These are phyloP conservation scores for Solanum megistacrolobum DNA, from an alignment of 257 asterid species.

Conservation along the genomic window DNA sequence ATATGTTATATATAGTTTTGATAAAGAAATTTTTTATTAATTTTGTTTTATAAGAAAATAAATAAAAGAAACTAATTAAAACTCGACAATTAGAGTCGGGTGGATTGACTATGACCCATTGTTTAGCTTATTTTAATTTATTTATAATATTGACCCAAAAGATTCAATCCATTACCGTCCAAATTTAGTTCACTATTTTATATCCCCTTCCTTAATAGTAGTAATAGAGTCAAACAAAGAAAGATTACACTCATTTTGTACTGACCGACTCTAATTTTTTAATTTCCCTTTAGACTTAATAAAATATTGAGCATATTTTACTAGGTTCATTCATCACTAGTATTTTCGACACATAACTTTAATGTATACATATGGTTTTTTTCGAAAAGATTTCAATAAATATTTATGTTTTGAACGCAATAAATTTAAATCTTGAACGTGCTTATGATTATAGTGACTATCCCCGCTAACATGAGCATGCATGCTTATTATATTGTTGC, in stretches of 20 bases:
- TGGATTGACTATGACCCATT: neutral
- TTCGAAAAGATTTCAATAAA: neutral
- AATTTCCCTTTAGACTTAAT: neutral
- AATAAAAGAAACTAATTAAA: too few species aligned
- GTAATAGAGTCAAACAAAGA: neutral
- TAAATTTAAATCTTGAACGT: neutral
- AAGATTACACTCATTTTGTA: neutral
- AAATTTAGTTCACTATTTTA: neutral
- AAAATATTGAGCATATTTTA: neutral
- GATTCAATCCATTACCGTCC: neutral
- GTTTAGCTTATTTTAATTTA: neutral
- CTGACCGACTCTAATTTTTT: neutral
- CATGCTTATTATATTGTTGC: neutral
- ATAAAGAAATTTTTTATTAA: neutral
- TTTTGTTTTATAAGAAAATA: neutral
- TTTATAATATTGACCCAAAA: neutral
- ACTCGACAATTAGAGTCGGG: too few species aligned
- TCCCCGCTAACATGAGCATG: neutral
- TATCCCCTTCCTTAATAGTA: neutral
- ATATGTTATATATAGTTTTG: neutral
- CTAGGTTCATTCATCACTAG: neutral
- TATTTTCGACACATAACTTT: neutral
- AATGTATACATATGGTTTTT: neutral
- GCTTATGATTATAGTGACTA: neutral
- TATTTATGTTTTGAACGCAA: neutral